A percentile compares a stretch with the other conserved stretches of the same genome.
phyloP scores from a whole-genome alignment of 108 stramenopile species.

The Cyclotella kingstonii region DNA sequence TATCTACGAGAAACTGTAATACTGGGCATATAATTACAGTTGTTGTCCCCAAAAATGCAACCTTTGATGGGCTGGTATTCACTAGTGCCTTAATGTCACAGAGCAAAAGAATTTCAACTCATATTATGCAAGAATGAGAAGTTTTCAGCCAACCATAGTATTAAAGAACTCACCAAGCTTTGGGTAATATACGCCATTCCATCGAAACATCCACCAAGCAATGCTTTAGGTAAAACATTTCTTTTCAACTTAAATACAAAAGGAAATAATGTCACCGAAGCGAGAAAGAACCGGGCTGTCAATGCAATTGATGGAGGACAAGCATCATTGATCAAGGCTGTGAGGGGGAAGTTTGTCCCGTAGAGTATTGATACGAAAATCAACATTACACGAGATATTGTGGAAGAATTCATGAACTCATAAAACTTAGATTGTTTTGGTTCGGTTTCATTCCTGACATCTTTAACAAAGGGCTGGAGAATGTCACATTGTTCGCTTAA shows the following conservation, averaged over 20 bases:
- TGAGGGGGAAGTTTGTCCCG: slow-evolving; percentile 74
- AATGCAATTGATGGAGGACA: slow-evolving; percentile 56
- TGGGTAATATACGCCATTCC: slow-evolving; percentile 64
- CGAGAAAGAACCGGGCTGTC: slow-evolving; percentile 54
- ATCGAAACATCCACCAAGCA: slow-evolving; percentile 57
- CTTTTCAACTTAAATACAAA: slow-evolving; percentile 51
- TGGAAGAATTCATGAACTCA: slow-evolving; percentile 22
- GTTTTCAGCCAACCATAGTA: no score
- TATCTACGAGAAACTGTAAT: slow-evolving; percentile 46
- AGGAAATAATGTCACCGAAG: slow-evolving; percentile 57
- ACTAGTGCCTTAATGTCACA: no score
- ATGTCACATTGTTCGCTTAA: no score
- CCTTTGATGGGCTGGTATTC: slow-evolving; percentile 52
- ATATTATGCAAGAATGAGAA: no score
- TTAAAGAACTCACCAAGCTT: no score
- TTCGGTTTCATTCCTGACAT: no score
- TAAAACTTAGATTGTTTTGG: no score
- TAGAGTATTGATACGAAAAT: slow-evolving; percentile 49
- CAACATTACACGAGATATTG: slow-evolving; percentile 54
- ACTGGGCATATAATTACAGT: slow-evolving; percentile 64
- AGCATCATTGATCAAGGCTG: slow-evolving; percentile 65
- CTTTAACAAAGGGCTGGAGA: no score
- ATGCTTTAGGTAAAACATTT: slow-evolving; percentile 24
- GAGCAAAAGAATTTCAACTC: no score
- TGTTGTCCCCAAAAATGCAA: slow-evolving; percentile 58